phyloP scores from a whole-genome alignment of 345 rosid species.

The Eucalyptus viminalis region DNA sequence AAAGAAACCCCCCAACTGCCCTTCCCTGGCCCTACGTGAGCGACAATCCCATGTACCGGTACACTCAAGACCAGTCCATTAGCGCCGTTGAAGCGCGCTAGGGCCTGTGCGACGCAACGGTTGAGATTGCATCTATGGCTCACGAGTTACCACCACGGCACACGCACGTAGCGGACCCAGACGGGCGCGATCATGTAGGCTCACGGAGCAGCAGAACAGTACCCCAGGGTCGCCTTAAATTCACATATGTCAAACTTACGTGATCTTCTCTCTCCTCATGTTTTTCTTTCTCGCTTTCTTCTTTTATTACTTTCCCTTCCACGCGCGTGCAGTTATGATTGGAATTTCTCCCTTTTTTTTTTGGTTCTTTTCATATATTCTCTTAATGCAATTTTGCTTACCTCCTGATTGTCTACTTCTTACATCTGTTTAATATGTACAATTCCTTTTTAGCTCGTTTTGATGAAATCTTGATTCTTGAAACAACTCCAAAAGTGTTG shows the following conservation, averaged over 20 bases:
- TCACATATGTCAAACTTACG: not conserved
- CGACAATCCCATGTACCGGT: no score
- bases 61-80: no score
- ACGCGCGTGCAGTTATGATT: fast-evolving
- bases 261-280: not conserved
- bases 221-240: no score
- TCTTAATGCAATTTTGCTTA: not conserved
- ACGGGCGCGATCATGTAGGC: fast-evolving
- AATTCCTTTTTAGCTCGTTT: not conserved
- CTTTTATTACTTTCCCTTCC: not conserved
- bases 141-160: no score
- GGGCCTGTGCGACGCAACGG: no score
- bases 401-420: not conserved
- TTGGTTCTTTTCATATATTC: not conserved
- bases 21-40: no score
- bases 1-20: fast-evolving
- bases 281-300: not conserved
- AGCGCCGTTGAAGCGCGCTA: no score
- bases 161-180: fast-evolving
- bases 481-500: fast-evolving
- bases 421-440: no score
- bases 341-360: not conserved
- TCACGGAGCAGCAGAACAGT: fast-evolving
- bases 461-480: not conserved
- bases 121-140: fast-evolving